phyloP scores from a whole-genome alignment of 2,329 filamentous ascomycete species.

The Alternaria ventricosa region DNA sequence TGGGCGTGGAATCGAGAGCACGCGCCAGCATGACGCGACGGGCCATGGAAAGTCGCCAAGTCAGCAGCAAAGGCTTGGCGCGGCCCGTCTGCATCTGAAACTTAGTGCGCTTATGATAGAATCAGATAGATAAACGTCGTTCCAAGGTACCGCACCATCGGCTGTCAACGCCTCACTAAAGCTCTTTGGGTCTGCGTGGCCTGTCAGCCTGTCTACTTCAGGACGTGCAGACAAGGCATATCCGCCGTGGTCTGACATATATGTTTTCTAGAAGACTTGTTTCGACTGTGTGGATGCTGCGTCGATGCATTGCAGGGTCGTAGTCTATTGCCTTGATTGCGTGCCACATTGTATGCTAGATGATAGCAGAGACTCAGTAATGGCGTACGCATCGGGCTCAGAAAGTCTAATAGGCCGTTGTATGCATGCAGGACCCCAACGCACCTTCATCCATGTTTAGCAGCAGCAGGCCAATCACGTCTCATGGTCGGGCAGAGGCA shows the following conservation, averaged over 20 bases:
- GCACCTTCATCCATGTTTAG: constrained; percentile 24
- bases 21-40: constrained; percentile 25
- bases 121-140: constrained; percentile 25
- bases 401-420: constrained; percentile 9
- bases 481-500: constrained; percentile 4
- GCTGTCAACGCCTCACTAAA: constrained; percentile 15
- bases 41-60: constrained; percentile 17
- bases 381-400: not conserved
- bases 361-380: not conserved
- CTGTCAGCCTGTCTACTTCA: constrained; percentile 10
- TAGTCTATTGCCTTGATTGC: not conserved
- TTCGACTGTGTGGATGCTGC: constrained; percentile 16
- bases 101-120: constrained; percentile 36
- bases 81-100: constrained; percentile 26
- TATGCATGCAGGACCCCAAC: constrained; percentile 10
- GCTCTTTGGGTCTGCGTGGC: not conserved
- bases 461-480: constrained; percentile 16
- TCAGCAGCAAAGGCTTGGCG: constrained; percentile 14
- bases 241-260: constrained; percentile 2
- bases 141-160: constrained; percentile 14
- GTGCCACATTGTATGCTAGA: not conserved
- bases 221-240: constrained; percentile 14
- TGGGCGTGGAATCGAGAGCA: constrained; percentile 1
- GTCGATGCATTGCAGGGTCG: not conserved
- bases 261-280: constrained; percentile 15